Base-by-base conservation (phyloP, 805 yeast species). In the Spathaspora passalidarum region DNA sequence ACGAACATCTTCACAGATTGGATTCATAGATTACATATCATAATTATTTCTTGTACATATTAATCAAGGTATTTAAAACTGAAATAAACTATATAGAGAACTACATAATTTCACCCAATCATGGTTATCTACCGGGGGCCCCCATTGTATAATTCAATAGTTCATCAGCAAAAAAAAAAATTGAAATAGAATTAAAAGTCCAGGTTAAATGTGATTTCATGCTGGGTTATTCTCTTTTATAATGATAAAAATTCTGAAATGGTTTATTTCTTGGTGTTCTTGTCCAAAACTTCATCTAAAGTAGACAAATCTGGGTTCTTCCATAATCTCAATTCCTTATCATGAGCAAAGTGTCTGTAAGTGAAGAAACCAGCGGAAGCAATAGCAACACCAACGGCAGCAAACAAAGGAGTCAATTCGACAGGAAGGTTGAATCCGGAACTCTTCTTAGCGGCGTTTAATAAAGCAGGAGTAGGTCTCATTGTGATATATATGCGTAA, bases 341-440 rank as follows among this genome's bases (percentile, higher is more conserved):
- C 76, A 59, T 69, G 60, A 47, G 73, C 70, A 59, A 72, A 72
- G 55, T 72, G 77, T 65, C 76, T 70, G 67, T 72, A 72, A 50
- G 77, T 72, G 68, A 72, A 72, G 61, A 54, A 69, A 47, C 51
- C 44, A 45, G 68, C 72, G 6, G 76, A 70, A 29, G 46, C 52
- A 49, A 64, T 45, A 21, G 77, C 77, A 23, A 69, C 73, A 43
- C 65, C 75, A 32, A 66, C 63, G 45, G 75, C 74, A 49, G 72
- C 75, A 49, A 72, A 72, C 59, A 72, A 70, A 51, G 77, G 77
- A 62, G 64, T 67, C 77, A 72, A 65, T 58, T 72, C 77, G 34
- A 70, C 66, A 21, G 77, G 77, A n/a, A 38, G 35, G 18, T 32
- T 36, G 25, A 40, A 19, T 11, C 23, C 29, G 18, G 53, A 29